These are phyloP conservation scores for Serendipita indica DNA, from an alignment of 768 basidiomycete genomes.

Conservation along the genomic window DNA sequence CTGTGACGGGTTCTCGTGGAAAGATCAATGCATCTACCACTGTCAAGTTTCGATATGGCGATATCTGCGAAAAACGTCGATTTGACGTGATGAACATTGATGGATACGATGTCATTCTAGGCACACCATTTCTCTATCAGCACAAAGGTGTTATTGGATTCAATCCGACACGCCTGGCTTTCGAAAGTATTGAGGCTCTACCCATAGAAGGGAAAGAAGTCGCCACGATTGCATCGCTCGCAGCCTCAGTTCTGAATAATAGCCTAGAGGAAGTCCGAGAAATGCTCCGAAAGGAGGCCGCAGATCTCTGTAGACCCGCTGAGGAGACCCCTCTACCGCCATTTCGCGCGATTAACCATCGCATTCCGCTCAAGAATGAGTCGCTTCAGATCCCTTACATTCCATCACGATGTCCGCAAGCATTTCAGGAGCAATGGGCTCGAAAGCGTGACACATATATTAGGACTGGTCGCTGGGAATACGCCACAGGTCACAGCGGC, in stretches of 20 bases:
- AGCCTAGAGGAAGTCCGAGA: constrained; percentile 9
- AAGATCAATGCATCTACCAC: constrained; percentile 8
- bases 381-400: not conserved
- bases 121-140: constrained; percentile 3
- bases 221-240: constrained; percentile 5
- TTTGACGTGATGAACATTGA: constrained; percentile 8
- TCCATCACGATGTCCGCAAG: constrained; percentile 8
- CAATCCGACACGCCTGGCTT: constrained; percentile 5
- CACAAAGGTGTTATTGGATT: not conserved
- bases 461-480: constrained; percentile 22
- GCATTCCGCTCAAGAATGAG: constrained; percentile 3
- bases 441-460: constrained; percentile 19
- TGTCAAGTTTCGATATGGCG: constrained; percentile 10
- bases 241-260: constrained; percentile 7
- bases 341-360: constrained; percentile 8
- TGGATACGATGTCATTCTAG: constrained; percentile 1
- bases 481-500: constrained; percentile 19
- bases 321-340: constrained; percentile 9
- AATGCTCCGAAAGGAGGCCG: constrained; percentile 8
- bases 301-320: constrained; percentile 11
- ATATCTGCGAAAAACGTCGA: constrained; percentile 3
- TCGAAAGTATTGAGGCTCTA: not conserved
- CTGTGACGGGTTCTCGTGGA: constrained; percentile 10
- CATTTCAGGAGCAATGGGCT: not conserved
- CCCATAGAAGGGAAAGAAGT: not conserved